Conservation (phyloP, 2,329 filamentous ascomycete species). For the Penicillium carneum region DNA sequence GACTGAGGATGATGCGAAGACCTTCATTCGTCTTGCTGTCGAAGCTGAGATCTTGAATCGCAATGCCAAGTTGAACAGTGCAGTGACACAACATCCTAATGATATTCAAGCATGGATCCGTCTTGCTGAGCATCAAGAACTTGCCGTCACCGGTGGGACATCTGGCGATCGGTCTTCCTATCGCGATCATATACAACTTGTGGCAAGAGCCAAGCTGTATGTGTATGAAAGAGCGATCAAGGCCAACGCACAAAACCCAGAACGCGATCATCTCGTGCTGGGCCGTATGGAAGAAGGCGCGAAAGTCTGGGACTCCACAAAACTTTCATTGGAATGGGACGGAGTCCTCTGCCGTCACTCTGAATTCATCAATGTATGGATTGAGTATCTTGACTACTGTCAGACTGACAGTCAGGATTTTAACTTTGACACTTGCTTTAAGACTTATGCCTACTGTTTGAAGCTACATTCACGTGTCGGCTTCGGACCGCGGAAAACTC, state of each 20-base stretch:
- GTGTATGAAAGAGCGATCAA: constrained; percentile 79
- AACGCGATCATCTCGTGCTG: constrained; percentile 68
- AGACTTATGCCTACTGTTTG: constrained; percentile 67
- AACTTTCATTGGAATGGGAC: constrained; percentile 70
- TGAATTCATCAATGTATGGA: constrained; percentile 72
- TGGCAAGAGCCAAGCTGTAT: constrained; percentile 79
- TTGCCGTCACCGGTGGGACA: constrained; percentile 61
- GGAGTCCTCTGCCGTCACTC: constrained; percentile 64
- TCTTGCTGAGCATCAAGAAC: constrained; percentile 79
- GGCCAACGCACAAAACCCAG: constrained; percentile 57
- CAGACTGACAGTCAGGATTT: constrained; percentile 73
- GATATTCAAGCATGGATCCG: constrained; percentile 77
- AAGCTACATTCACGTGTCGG: constrained; percentile 43
- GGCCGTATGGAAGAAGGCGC: constrained; percentile 76
- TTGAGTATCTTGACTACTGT: constrained; percentile 72
- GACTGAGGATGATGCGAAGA: constrained; percentile 50
- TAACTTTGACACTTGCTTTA: constrained; percentile 70
- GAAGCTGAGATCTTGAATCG: constrained; percentile 55
- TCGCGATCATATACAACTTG: constrained; percentile 69
- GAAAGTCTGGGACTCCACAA: constrained; percentile 74
- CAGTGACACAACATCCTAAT: constrained; percentile 69
- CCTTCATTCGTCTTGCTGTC: constrained; percentile 45
- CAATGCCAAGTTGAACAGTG: constrained; percentile 66
- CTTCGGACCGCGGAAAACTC: constrained; percentile 33
- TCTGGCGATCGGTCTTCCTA: constrained; percentile 54